A percentile compares a stretch with the other conserved stretches of the same genome.
phyloP scores from a whole-genome alignment of 371 early-diverging fungal genomes.

The Mucor sp. region DNA sequence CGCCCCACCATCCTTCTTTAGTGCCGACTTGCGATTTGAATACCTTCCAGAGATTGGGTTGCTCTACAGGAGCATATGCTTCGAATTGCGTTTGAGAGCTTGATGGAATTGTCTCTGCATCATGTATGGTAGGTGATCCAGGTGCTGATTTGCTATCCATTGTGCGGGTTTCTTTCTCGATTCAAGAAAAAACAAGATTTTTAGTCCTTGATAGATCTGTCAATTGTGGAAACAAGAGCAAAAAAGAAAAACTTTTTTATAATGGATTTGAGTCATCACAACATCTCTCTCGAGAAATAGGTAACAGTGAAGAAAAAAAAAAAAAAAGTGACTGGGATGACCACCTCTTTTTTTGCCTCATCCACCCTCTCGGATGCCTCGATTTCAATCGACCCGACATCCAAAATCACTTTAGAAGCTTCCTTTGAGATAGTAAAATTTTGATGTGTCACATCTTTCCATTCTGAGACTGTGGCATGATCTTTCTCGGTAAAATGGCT shows the following conservation, averaged over 20 bases:
- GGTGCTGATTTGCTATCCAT: constrained; percentile 24
- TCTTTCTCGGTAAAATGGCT: no score
- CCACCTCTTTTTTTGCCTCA: background rate
- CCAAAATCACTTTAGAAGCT: background rate
- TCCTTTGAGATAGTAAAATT: no score
- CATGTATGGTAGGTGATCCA: constrained; percentile 3
- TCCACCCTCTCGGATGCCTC: background rate
- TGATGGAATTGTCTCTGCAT: constrained; percentile 23
- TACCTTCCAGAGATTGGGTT: constrained; percentile 31
- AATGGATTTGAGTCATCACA: no score
- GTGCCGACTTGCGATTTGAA: constrained; percentile 51
- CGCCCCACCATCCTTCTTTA: constrained; percentile 63
- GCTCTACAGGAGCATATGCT: constrained; percentile 34
- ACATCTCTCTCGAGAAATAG: background rate
- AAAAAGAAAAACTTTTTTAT: constrained; percentile 6
- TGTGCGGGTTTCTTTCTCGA: constrained; percentile 2
- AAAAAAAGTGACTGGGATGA: constrained; percentile 10
- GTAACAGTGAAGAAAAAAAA: background rate
- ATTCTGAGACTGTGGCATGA: no score
- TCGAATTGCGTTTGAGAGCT: constrained; percentile 34
- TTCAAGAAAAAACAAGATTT: background rate
- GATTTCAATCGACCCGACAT: background rate
- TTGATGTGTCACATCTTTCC: no score
- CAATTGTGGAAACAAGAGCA: background rate
- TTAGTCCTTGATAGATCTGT: background rate